Evolutionary conservation across 768 basidiomycete species (phyloP).

Genomic region (Boletus insuetus): DNA sequence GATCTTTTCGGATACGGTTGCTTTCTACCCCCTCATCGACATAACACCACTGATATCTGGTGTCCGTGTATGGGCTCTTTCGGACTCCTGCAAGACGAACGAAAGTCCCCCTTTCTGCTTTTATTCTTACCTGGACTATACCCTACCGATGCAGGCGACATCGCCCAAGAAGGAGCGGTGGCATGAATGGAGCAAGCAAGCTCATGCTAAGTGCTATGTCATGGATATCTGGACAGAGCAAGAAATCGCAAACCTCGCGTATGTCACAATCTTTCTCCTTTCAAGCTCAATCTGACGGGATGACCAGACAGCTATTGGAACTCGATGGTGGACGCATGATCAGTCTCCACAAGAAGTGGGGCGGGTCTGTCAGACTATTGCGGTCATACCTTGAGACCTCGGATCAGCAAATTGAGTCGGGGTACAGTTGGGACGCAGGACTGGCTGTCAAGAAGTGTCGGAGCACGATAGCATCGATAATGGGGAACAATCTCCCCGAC

Average conservation of each 20-base stretch:
- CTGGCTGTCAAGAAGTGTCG: neutral
- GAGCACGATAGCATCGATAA: neutral
- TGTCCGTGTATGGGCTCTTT: neutral
- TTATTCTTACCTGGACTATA: too few species aligned
- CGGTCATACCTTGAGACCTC: too few species aligned
- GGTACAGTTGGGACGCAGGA: neutral
- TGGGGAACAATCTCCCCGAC: neutral
- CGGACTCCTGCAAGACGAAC: neutral
- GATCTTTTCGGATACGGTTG: neutral
- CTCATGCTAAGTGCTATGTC: neutral
- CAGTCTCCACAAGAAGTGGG: neutral
- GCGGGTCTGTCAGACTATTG: neutral
- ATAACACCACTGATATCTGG: neutral
- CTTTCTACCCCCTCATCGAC: neutral
- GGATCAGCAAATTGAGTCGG: neutral
- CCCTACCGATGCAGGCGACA: neutral
- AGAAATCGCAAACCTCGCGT: neutral
- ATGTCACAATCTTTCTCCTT: neutral
- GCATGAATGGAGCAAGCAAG: neutral
- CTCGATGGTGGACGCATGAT: neutral
- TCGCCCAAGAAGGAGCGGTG: neutral
- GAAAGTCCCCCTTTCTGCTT: neutral
- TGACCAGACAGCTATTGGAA: neutral
- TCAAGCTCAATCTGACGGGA: neutral
- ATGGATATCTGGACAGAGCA: constrained; percentile 2